These are phyloP conservation scores for Vigna mungo DNA, from an alignment of 306 rosid species.

Conservation along the genomic window DNA sequence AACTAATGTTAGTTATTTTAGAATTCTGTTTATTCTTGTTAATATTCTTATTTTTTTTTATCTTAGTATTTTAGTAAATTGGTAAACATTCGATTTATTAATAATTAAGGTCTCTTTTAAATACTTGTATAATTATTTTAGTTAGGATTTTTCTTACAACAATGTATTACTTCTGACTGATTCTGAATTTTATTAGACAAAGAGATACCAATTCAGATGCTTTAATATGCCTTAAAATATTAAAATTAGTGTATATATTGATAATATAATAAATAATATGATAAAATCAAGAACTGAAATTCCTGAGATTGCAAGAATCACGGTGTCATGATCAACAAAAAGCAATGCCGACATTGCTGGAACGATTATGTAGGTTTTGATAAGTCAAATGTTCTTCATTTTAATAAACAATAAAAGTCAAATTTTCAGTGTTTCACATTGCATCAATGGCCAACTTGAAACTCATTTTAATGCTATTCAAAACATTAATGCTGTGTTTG, in stretches of 20 bases:
- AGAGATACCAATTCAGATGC: not conserved
- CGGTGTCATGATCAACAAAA: not conserved
- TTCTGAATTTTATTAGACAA: not conserved
- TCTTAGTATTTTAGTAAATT: not conserved
- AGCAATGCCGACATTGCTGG: not conserved
- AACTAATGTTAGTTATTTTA: not conserved
- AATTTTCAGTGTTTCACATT: slow-evolving; percentile 2
- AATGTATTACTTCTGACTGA: not conserved
- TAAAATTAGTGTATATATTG: too few relatives aligned
- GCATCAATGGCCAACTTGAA: not conserved
- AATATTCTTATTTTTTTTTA: not conserved
- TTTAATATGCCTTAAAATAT: too few relatives aligned
- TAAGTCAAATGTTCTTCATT: slow-evolving; percentile 11
- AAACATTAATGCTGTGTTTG: not conserved
- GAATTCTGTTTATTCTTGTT: not conserved
- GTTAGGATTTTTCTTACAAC: not conserved
- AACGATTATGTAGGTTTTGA: not conserved
- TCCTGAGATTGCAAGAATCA: not conserved
- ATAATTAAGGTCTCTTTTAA: not conserved
- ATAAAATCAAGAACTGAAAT: too few relatives aligned
- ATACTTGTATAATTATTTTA: not conserved
- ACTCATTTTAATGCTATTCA: not conserved
- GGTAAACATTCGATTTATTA: not conserved
- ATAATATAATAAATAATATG: too few relatives aligned
- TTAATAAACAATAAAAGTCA: not conserved